Evolutionary conservation across 2,329 filamentous ascomycete species (phyloP).

Genomic region (Aciculosporium take): DNA sequence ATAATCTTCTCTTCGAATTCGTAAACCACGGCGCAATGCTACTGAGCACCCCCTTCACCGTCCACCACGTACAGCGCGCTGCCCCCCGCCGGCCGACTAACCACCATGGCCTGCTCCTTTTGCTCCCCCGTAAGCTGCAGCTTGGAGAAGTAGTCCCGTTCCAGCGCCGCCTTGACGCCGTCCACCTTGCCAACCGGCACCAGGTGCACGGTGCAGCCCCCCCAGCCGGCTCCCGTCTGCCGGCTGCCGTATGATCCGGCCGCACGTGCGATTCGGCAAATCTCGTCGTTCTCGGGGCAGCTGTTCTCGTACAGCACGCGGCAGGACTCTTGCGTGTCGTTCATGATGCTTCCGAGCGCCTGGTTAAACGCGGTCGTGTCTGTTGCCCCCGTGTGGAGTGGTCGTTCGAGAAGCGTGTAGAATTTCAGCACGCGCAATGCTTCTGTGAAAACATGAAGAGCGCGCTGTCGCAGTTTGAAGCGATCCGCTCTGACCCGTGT

Average conservation of each 20-base stretch:
- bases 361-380: conserved; percentile 48
- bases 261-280: conserved; percentile 64
- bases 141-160: conserved; percentile 69
- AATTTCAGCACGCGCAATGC: conserved; percentile 77
- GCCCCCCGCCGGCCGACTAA: conserved; percentile 73
- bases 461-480: conserved; percentile 79
- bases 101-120: conserved; percentile 65
- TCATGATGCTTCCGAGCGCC: conserved; percentile 69
- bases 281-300: conserved; percentile 78
- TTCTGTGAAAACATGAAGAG: conserved; percentile 82
- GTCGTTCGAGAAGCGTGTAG: conserved; percentile 56
- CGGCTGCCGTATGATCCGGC: conserved; percentile 76
- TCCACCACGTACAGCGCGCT: conserved; percentile 37
- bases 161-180: conserved; percentile 61
- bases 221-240: conserved; percentile 90
- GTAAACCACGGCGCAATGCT: too few relatives aligned
- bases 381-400: conserved; percentile 24
- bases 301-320: conserved; percentile 82
- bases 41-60: conserved; percentile 11
- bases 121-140: conserved; percentile 53
- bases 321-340: conserved; percentile 79
- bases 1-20: too few relatives aligned
- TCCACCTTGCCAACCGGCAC: conserved; percentile 73
- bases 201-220: conserved; percentile 88
- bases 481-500: conserved; percentile 79